phyloP scores from a whole-genome alignment of 1,284 basidiomycete species.

The Volvariella volvacea region DNA sequence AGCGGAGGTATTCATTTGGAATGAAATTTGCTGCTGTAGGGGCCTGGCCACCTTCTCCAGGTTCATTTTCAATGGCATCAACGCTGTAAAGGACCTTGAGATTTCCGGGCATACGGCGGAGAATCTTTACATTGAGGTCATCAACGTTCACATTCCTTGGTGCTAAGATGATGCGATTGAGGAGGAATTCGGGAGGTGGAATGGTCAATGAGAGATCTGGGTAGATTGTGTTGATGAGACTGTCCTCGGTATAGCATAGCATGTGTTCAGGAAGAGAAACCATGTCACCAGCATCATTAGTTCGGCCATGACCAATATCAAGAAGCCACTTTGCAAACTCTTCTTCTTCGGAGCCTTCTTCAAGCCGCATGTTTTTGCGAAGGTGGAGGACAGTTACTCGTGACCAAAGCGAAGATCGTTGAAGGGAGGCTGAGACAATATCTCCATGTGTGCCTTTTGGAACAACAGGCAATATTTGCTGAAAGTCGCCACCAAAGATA shows the following conservation, averaged over 20 bases:
- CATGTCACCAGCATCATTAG: constrained; percentile 9
- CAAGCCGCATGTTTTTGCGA: constrained; percentile 22
- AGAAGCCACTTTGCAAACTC: constrained; percentile 25
- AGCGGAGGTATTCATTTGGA: constrained; percentile 21
- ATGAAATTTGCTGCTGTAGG: constrained; percentile 14
- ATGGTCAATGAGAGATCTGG: constrained; percentile 13
- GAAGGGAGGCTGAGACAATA: constrained; percentile 22
- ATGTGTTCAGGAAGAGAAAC: constrained; percentile 17
- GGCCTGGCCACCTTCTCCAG: constrained; percentile 17
- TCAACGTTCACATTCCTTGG: constrained; percentile 26
- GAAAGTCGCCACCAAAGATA: constrained; percentile 36
- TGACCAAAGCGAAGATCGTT: constrained; percentile 21
- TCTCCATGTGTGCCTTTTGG: constrained; percentile 19
- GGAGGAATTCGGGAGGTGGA: constrained; percentile 19
- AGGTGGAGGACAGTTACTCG: constrained; percentile 17
- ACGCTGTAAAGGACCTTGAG: constrained; percentile 14
- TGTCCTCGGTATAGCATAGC: constrained; percentile 9
- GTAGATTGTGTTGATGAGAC: constrained; percentile 21
- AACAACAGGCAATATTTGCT: constrained; percentile 35
- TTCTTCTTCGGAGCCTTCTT: constrained; percentile 11
- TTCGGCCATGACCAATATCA: constrained; percentile 21
- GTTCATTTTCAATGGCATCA: constrained; percentile 15
- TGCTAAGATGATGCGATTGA: constrained; percentile 23
- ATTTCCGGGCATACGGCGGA: constrained; percentile 19
- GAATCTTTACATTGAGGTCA: constrained; percentile 21